Evolutionary conservation across 2,329 filamentous ascomycete species (phyloP).

Genomic region (Penicillium sp.): DNA sequence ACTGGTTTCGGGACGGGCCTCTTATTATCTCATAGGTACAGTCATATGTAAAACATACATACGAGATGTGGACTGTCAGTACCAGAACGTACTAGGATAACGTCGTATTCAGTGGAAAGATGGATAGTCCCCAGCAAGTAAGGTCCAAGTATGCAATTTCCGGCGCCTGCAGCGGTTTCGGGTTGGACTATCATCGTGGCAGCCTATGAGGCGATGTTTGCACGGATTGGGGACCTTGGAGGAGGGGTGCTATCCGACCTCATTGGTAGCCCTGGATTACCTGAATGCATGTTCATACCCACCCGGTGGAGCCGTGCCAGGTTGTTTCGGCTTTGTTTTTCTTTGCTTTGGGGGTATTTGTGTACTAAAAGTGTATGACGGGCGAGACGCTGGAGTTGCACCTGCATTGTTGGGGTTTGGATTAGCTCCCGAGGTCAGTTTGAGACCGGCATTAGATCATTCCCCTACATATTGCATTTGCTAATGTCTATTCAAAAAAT

Average conservation of each 20-base stretch:
- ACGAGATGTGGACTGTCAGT: not conserved
- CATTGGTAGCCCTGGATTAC: conserved; percentile 16
- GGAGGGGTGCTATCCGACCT: conserved; percentile 13
- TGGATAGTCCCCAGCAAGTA: not conserved
- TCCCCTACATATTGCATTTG: not conserved
- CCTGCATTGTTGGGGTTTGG: not conserved
- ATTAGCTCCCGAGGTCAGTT: not conserved
- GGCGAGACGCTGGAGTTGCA: not conserved
- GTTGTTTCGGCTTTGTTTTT: not conserved
- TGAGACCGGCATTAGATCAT: not conserved
- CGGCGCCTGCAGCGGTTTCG: conserved; percentile 20
- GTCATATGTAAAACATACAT: conserved; percentile 3
- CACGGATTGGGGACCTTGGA: conserved; percentile 20
- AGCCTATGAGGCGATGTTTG: conserved; percentile 19
- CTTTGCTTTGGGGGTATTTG: not conserved
- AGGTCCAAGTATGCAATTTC: conserved; percentile 11
- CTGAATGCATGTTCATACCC: conserved; percentile 9
- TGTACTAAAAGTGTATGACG: not conserved
- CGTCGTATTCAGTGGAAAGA: not conserved
- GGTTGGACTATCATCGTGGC: conserved; percentile 3
- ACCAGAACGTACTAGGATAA: not conserved
- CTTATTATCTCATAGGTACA: conserved; percentile 14
- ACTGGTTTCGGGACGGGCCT: conserved; percentile 18
- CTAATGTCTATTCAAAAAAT: not conserved
- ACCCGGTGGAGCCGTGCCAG: conserved; percentile 3